Base-by-base conservation (phyloP, 306 rosid genomes). In the Sesbania bispinosa region DNA sequence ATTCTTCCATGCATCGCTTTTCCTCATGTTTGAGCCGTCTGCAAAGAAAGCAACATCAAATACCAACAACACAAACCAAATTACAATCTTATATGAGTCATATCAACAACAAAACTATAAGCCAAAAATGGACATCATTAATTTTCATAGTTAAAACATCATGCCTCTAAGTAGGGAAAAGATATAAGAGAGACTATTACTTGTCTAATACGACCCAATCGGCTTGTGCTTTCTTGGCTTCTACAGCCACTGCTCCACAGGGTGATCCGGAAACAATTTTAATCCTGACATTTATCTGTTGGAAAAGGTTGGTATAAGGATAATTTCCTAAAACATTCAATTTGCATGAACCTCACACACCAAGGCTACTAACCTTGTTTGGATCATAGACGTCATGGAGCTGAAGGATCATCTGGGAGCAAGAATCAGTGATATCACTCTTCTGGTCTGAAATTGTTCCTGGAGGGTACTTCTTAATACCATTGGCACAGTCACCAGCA, bases 401-500 rank as follows among this genome's bases (percentile, higher is more conserved):
- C n/a, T n/a, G n/a, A n/a, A n/a, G n/a, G n/a, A n/a, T n/a, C n/a
- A n/a, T n/a, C n/a, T n/a, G n/a, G n/a, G n/a, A n/a, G n/a, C n/a
- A n/a, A n/a, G n/a, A n/a, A n/a, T n/a, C n/a, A n/a, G n/a, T n/a
- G n/a, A n/a, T n/a, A n/a, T n/a, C n/a, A n/a, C n/a, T n/a, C n/a
- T n/a, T n/a, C 80, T 65, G 88, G 81, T 89, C 97, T 10, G 88
- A 82, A 53, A 63, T 69, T 47, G 92, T 74, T 63, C 88, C 96
- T 3, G 89, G 45, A 58, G 78, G 76, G 63, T 83, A 77, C 80
- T 85, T 91, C 72, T 74, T 80, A 69, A 83, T 79, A 38, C 85
- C 89, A 55, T 58, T 85, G 33, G 97, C 97, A 74, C 97, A 92
- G 77, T 92, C 97, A 78, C 96, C 97, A 1, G 97, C 83, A 62